Evolutionary conservation across 768 basidiomycete genomes (phyloP), one percentile per base, ranked within the genome.

Genomic region (Lentinula aciculospora): DNA sequence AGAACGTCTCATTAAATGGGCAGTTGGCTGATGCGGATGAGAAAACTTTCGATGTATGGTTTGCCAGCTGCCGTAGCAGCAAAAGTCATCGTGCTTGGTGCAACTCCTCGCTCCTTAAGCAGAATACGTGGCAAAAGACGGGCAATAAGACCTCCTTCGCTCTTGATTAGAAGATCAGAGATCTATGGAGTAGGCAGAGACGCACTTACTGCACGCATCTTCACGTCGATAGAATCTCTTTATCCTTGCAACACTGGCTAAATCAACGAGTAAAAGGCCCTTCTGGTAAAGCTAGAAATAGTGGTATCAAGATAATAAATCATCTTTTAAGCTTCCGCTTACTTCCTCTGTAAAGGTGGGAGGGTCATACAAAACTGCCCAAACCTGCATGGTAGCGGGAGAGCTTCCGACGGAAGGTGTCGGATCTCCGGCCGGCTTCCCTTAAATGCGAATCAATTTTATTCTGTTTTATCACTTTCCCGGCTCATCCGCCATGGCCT

Each of bases 101-200:
- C 60, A 4, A 88, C 64, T 19, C 85, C 88, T 46, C 76, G 80
- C 62, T 84, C 77, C 60, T 74, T 75, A 46, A 90, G 78, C 62
- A 89, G 72, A 56, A 78, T 72, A n/a, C 85, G 78, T 50, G 86
- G 81, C 2, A 94, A 78, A 39, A 93, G 77, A n/a, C 82, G 78
- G 19, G 92, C 91, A 60, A 93, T 81, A 34, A 94, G 73, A 13
- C 85, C 85, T 50, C 92, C 92, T 93, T 61, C 54, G 39, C 29
- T 56, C 53, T 51, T 32, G 50, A 32, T 39, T 32, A 44, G 48
- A 49, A 36, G 27, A 15, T 29, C 12, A 25, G 17, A 47, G 29
- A n/a, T 15, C 19, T 8, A 55, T 37, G n/a, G 12, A 15, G 8
- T 21, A 15, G 21, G 13, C 36, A n/a, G 23, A 57, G 29, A 49